Evolutionary conservation across 306 rosid species (phyloP), one percentile per base, ranked within the genome.

Genomic region (Fagus sylvatica): DNA sequence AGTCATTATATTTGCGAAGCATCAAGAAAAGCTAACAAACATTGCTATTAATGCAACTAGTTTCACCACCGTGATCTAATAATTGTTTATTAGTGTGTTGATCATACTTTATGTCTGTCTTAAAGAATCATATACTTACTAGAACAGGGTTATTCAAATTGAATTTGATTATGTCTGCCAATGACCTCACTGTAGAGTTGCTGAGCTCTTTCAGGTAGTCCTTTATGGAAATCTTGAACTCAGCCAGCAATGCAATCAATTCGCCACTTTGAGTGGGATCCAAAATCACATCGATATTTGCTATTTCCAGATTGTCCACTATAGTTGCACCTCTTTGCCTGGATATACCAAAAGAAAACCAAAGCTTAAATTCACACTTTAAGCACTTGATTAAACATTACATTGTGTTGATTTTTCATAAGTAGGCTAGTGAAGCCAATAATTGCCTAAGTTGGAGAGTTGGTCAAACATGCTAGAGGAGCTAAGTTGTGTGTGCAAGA

Each of bases 261-360:
- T 86, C 93, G 3, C 94, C 91, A 51, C 80, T 88, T 74, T 48
- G 40, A 1, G 0, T 2, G 19, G 81, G 67, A 76, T 88, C 57
- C 51, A 79, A 57, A 76, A 88, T 71, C 3, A 49, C 64, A 53
- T 78, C 84, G 46, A 83, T 39, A 71, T 87, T 86, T 6, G 74
- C 69, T 74, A 92, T 86, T 46, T 88, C 90, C 79, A 92, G 78
- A 83, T 92, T 77, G 36, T 90, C 97, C 12, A 90, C 77, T 55
- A 90, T 65, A 30, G 73, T 81, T 67, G 93, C 97, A 54, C 96
- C 97, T 64, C 78, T 74, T 80, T 76, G 67, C 88, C 97, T 92
- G 71, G 28, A 77, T 62, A 71, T 77, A 19, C 4, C 53, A 42
- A 37, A 46, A 43, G 51, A 43, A 43, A 43, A 43, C 51, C 8